A percentile compares a stretch with the other conserved stretches of the same genome.
These are phyloP conservation scores for Ogataea hybrid DNA, from an alignment of 1,139 yeast genomes.

Conservation along the genomic window DNA sequence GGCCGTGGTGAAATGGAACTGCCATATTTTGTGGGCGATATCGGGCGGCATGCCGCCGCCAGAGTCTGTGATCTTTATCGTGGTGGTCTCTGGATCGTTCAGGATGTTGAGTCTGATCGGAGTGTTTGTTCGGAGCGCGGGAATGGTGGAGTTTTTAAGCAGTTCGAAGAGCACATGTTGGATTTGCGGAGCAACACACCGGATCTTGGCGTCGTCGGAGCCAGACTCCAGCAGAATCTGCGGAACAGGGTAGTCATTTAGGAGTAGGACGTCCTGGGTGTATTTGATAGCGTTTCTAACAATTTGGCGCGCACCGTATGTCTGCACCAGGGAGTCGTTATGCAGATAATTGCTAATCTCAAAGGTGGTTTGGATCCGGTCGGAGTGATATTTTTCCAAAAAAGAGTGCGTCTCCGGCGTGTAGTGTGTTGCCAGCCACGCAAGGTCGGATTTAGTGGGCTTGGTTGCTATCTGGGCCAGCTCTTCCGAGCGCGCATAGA, in stretches of 20 bases:
- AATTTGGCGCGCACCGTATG: conserved; percentile 15
- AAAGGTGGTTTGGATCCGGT: conserved; percentile 26
- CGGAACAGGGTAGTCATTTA: conserved; percentile 31
- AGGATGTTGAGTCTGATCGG: conserved; percentile 19
- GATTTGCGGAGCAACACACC: conserved; percentile 29
- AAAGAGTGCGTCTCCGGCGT: conserved; percentile 20
- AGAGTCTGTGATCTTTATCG: conserved; percentile 20
- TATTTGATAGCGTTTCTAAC: conserved; percentile 20
- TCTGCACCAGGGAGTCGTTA: conserved; percentile 16
- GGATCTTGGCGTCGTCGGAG: conserved; percentile 8
- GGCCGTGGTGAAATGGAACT: conserved; percentile 31
- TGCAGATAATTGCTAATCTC: conserved; percentile 24
- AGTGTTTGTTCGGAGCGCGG: conserved; percentile 23
- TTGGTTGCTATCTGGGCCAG: conserved; percentile 20
- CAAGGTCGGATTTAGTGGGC: conserved; percentile 19
- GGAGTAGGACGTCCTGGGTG: conserved; percentile 23
- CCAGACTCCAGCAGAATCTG: conserved; percentile 15
- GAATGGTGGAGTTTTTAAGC: conserved; percentile 30
- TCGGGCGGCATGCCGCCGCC: conserved; percentile 29
- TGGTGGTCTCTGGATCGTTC: conserved; percentile 3
- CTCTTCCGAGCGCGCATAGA: conserved; percentile 22
- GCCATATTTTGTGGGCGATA: conserved; percentile 27
- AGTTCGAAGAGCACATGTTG: conserved; percentile 31
- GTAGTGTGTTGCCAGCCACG: conserved; percentile 22
- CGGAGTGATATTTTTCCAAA: conserved; percentile 23